Base-by-base conservation (phyloP, 768 basidiomycete genomes). In the Agaricus subrufescens region DNA sequence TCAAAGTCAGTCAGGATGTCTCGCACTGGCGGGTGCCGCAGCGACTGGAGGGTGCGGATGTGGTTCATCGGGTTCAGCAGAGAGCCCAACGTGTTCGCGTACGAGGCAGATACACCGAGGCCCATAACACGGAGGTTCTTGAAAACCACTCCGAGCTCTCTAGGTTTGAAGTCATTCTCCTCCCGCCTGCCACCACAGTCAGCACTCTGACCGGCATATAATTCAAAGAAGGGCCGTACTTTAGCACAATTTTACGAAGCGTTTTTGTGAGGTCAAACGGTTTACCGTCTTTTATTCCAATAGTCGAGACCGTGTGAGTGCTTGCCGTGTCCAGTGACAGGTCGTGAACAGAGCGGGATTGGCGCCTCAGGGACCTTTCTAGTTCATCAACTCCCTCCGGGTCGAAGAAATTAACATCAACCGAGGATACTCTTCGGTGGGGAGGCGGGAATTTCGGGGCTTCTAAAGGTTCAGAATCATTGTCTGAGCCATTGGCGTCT, bases 1-100 rank as follows among this genome's bases (percentile, higher is more conserved):
- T 86, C 82, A 58, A 90, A 85, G 11, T 76, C 80, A 14, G 75
- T 71, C 29, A 91, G 70, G 45, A 90, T 87, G 52, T 78, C 79
- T 9, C 84, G 80, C 1, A 86, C 65, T 15, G 81, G 80, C 0
- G 90, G 88, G 55, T 89, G 84, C 39, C 83, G 75, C 1, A 73
- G 52, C 1, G 70, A 75, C 46, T 76, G 77, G 2, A 89, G 63
- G 6, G 69, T 70, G 50, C 75, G 69, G 1, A 80, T 3, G 7
- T 82, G 62, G 23, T 73, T 61, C 14, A 69, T 43, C 0, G 83
- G 84, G 65, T 87, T 82, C 44, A 89, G 70, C 2, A 78, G 62
- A n/a, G 86, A 85, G 12, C 81, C 81, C 7, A 94, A 62, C 0
- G 85, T 89, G 0, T 75, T 62, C 57, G 82, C 81, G 47, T 77